Percentiles rank a stretch among this genome's conserved stretches.
These are phyloP conservation scores for Paraphoma sp. DNA, from an alignment of 2,329 filamentous ascomycete genomes.

Conservation along the genomic window DNA sequence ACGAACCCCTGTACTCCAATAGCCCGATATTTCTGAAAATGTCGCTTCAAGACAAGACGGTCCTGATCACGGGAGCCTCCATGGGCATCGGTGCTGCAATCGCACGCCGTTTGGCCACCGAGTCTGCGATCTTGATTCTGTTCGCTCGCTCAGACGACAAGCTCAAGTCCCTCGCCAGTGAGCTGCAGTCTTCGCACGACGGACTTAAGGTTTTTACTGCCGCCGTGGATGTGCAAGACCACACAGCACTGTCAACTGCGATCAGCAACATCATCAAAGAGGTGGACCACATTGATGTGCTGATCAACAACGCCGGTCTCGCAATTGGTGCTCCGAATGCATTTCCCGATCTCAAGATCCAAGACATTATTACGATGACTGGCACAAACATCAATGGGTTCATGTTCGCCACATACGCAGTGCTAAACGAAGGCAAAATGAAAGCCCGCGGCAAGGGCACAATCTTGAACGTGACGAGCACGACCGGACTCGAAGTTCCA, in stretches of 20 bases:
- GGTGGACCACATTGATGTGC: constrained; percentile 51
- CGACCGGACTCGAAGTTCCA: constrained; percentile 56
- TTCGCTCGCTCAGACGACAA: constrained; percentile 49
- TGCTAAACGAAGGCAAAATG: constrained; percentile 53
- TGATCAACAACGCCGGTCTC: constrained; percentile 59
- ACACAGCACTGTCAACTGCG: constrained; percentile 35
- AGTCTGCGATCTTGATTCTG: constrained; percentile 53
- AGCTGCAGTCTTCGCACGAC: constrained; percentile 13
- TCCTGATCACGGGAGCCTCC: constrained; percentile 49
- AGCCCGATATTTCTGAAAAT: constrained; percentile 11
- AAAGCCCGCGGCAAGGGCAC: constrained; percentile 49
- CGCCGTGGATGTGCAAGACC: constrained; percentile 45
- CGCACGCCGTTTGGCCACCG: constrained; percentile 47
- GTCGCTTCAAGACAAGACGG: constrained; percentile 32
- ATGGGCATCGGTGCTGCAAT: constrained; percentile 58
- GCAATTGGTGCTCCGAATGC: constrained; percentile 54
- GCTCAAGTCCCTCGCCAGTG: constrained; percentile 24
- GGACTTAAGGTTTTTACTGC: constrained; percentile 32
- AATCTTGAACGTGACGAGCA: constrained; percentile 58
- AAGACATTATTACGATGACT: constrained; percentile 55
- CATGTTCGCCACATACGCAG: constrained; percentile 55
- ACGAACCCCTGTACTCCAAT: not conserved
- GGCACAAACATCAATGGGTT: constrained; percentile 57
- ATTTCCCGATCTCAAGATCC: constrained; percentile 52
- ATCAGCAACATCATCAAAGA: constrained; percentile 30